Evolutionary conservation across 2,329 filamentous ascomycete species (phyloP), one percentile per base, ranked within the genome.

Genomic region (Fusarium kyushuense): DNA sequence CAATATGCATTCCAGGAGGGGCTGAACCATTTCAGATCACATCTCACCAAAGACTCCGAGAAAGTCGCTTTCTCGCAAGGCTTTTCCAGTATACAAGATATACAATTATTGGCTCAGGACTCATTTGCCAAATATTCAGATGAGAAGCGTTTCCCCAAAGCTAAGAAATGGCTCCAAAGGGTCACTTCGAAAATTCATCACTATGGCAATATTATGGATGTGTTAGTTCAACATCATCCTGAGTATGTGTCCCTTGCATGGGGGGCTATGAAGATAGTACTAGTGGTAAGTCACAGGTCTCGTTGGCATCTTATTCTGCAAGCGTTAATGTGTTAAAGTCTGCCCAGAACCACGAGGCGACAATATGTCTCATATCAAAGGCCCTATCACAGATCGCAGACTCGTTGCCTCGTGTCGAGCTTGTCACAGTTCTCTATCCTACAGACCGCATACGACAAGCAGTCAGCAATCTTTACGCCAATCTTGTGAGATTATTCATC

Each of bases 171-270:
- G 52, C 16, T 47, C 1, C 32, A 38, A 3, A 21, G 42, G 6
- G 5, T 36, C 1, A 29, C 23, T 3, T 25, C 11, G 3, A 33
- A 21, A 2, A 27, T 47, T 1, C 41, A 36, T 17, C 17, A 54
- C 6, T 54, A 36, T 30, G 23, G 40, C 0, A 45, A 36, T 11
- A 9, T 54, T 1, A 21, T 54, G 14, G 52, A 54, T 9, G 30
- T 47, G 2, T 27, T 54, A 10, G 52, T 47, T 0, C 52, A 54
- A 2, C 41, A 54, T 8, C 30, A 54, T 33, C 52, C 52, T 6
- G 52, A 54, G 5, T 54, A 54, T 36, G 52, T 54, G 5, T 36
- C 52, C 2, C 52, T 54, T 27, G 41, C 12, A 1, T 54, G 52
- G 52, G 52, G 52, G 5, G 32, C 32, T 4, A 54, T 54, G 52